These are phyloP conservation scores for Triticum dicoccoides DNA, from an alignment of 176 grass and related monocot genomes.

Conservation along the genomic window DNA sequence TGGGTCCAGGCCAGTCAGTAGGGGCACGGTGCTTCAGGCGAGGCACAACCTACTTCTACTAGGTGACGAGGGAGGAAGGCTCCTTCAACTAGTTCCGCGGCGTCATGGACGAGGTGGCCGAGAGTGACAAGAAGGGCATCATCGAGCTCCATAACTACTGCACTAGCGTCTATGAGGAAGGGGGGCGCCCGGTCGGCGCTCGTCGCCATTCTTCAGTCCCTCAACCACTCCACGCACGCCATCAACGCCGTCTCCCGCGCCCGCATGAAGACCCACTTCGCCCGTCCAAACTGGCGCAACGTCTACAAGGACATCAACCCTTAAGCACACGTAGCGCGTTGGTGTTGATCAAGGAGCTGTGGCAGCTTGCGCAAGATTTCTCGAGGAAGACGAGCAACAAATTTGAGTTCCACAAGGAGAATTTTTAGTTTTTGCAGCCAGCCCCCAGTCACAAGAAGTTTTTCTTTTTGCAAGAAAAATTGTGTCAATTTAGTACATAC, in stretches of 20 bases:
- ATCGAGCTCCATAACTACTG: slow-evolving; percentile 96
- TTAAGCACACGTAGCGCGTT: slow-evolving; percentile 71
- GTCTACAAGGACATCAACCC: slow-evolving; percentile 86
- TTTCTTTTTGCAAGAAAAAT: too few relatives aligned
- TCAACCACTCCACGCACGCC: slow-evolving; percentile 80
- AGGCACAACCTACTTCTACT: slow-evolving; percentile 72
- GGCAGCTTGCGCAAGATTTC: slow-evolving; percentile 65
- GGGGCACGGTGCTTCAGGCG: too few relatives aligned
- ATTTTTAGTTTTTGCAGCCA: slow-evolving; percentile 45
- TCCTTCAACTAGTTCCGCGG: slow-evolving; percentile 96
- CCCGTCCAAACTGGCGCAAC: slow-evolving; percentile 69
- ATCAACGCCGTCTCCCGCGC: slow-evolving; percentile 73
- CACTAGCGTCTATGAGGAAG: slow-evolving; percentile 93
- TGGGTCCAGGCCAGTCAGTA: too few relatives aligned
- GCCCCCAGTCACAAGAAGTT: neutral
- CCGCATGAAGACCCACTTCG: slow-evolving; percentile 82
- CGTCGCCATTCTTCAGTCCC: slow-evolving; percentile 86
- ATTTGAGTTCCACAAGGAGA: slow-evolving; percentile 93
- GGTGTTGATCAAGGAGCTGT: slow-evolving; percentile 65
- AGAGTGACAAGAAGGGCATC: slow-evolving; percentile 61
- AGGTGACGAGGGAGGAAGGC: slow-evolving; percentile 83
- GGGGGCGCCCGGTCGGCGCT: slow-evolving; percentile 74
- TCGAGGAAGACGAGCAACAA: slow-evolving; percentile 68
- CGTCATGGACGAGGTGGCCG: slow-evolving; percentile 77
- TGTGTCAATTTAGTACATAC: too few relatives aligned